Evolutionary conservation across 305 asterid species (phyloP).

Genomic region (Fraxinus albicans): DNA sequence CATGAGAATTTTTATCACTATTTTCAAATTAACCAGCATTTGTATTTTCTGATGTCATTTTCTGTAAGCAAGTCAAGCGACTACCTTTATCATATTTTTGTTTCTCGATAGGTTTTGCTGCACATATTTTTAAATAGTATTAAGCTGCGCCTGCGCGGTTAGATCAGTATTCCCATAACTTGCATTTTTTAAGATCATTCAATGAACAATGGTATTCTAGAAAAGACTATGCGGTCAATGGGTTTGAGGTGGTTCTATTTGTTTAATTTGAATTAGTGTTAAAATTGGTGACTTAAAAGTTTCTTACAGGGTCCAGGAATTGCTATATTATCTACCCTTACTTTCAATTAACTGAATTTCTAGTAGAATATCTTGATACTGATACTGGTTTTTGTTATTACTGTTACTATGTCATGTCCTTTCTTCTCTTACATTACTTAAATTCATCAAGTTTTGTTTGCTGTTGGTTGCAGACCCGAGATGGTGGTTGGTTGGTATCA

Average conservation of each 20-base stretch:
- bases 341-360: neutral
- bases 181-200: neutral
- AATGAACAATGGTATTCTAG: neutral
- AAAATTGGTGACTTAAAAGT: neutral
- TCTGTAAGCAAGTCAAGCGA: neutral
- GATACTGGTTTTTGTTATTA: neutral
- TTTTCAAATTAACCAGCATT: neutral
- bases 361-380: neutral
- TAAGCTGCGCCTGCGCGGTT: neutral
- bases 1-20: neutral
- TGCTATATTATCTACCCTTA: neutral
- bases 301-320: no score
- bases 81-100: neutral
- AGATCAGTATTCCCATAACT: neutral
- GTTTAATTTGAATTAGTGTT: neutral
- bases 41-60: neutral
- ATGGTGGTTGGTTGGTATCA: conserved; percentile 79
- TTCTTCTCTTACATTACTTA: neutral
- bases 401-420: neutral
- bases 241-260: neutral
- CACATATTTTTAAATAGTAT: neutral
- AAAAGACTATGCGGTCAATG: neutral
- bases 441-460: conserved; percentile 13
- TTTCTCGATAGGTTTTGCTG: neutral
- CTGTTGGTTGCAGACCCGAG: neutral